Conservation (phyloP, 2,329 filamentous ascomycete genomes). For the Xylariaceae sp. region DNA sequence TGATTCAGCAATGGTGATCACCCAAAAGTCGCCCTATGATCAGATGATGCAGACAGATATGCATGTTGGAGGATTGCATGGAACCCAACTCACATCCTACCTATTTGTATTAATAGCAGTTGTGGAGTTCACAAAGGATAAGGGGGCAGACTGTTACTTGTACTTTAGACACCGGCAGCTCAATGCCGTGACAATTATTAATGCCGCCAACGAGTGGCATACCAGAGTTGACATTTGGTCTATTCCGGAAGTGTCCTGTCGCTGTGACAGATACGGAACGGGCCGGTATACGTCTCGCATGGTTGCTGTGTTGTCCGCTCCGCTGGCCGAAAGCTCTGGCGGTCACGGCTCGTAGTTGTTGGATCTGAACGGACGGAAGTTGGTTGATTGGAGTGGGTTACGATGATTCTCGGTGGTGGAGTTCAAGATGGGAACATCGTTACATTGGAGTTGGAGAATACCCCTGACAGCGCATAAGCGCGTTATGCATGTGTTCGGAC, state of each 20-base stretch:
- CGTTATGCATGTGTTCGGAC: not conserved
- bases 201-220: not conserved
- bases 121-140: no score
- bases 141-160: no score
- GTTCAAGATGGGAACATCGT: not conserved
- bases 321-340: not conserved
- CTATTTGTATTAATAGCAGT: not conserved
- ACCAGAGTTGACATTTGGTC: not conserved
- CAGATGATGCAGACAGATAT: not conserved
- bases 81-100: not conserved
- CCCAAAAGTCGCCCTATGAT: not conserved
- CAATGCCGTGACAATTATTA: not conserved
- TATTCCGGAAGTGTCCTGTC: not conserved
- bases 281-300: conserved; percentile 14
- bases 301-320: conserved; percentile 1
- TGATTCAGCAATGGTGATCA: not conserved
- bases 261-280: conserved; percentile 2
- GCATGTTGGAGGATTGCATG: not conserved
- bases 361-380: not conserved
- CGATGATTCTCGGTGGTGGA: not conserved
- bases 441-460: not conserved
- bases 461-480: not conserved
- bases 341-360: not conserved
- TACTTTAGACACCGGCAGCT: no score
- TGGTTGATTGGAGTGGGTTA: not conserved